These are phyloP conservation scores for Sarcodon aspratus DNA, from an alignment of 768 basidiomycete genomes.

Conservation along the genomic window DNA sequence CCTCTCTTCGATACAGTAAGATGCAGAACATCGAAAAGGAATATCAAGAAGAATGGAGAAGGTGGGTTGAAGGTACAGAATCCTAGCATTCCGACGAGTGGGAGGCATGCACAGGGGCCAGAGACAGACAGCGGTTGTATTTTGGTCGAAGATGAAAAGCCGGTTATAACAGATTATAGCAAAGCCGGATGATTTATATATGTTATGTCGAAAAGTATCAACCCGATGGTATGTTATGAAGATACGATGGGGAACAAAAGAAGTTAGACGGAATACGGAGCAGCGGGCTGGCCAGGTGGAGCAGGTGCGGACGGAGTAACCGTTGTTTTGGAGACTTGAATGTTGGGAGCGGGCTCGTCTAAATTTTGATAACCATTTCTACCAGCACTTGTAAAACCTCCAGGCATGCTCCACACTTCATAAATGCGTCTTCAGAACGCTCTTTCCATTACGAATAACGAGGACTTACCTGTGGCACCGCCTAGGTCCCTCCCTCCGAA, in stretches of 20 bases:
- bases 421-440: background rate
- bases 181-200: too few relatives aligned
- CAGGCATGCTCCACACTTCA: conserved; percentile 33
- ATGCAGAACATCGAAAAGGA: conserved; percentile 39
- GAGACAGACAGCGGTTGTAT: conserved; percentile 19
- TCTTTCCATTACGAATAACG: too few relatives aligned
- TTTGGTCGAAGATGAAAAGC: conserved; percentile 16
- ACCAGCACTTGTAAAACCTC: conserved; percentile 24
- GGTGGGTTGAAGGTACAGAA: conserved; percentile 34
- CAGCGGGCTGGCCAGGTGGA: background rate
- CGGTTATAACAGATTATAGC: background rate
- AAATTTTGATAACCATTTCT: conserved; percentile 26
- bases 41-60: too few relatives aligned
- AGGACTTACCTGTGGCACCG: conserved; percentile 20
- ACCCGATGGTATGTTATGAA: too few relatives aligned
- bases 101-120: conserved; percentile 20
- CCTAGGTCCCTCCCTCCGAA: conserved; percentile 21
- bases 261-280: too few relatives aligned
- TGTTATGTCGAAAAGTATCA: too few relatives aligned
- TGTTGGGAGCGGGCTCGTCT: conserved; percentile 15
- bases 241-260: too few relatives aligned
- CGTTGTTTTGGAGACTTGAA: conserved; percentile 8
- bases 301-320: conserved; percentile 11
- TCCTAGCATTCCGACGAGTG: conserved; percentile 24
- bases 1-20: conserved; percentile 37